Conservation (phyloP, 2,329 filamentous ascomycete species). For the Alternaria viburni region DNA sequence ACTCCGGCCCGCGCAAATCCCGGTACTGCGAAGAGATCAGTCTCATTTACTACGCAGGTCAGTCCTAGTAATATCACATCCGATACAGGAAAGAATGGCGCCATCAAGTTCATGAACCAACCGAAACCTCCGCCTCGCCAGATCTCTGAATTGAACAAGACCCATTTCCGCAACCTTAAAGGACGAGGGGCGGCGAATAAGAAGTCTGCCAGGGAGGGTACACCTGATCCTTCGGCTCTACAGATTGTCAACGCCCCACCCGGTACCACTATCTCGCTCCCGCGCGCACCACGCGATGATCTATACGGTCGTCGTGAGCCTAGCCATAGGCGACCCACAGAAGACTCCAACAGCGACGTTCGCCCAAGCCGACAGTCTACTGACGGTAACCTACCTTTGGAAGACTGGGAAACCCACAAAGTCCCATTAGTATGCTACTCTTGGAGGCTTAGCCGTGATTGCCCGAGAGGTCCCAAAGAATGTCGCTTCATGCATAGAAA, state of each 20-base stretch:
- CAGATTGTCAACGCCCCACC: slow-evolving; percentile 32
- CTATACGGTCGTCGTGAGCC: slow-evolving; percentile 34
- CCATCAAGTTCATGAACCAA: slow-evolving; percentile 38
- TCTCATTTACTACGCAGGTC: not conserved
- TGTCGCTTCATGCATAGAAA: slow-evolving; percentile 40
- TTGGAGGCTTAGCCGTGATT: slow-evolving; percentile 34
- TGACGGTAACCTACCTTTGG: slow-evolving; percentile 8
- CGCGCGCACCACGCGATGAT: slow-evolving; percentile 12
- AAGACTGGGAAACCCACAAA: slow-evolving; percentile 34
- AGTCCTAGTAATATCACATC: slow-evolving; percentile 1
- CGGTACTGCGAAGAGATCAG: not conserved
- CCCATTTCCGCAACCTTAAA: slow-evolving; percentile 24
- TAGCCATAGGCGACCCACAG: slow-evolving; percentile 16
- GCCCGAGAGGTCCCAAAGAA: slow-evolving; percentile 17
- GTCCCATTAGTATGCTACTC: slow-evolving; percentile 37
- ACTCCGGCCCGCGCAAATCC: not conserved
- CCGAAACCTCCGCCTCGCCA: slow-evolving; percentile 14
- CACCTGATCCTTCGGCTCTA: slow-evolving; percentile 32
- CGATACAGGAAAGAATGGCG: not conserved
- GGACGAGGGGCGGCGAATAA: slow-evolving; percentile 26
- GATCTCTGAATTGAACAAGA: slow-evolving; percentile 15
- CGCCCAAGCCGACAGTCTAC: not conserved
- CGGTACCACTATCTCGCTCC: slow-evolving; percentile 1
- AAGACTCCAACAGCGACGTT: slow-evolving; percentile 14
- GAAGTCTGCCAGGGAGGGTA: slow-evolving; percentile 28